Base-by-base conservation (phyloP, 345 rosid genomes). In the Anastatica hierochuntica region DNA sequence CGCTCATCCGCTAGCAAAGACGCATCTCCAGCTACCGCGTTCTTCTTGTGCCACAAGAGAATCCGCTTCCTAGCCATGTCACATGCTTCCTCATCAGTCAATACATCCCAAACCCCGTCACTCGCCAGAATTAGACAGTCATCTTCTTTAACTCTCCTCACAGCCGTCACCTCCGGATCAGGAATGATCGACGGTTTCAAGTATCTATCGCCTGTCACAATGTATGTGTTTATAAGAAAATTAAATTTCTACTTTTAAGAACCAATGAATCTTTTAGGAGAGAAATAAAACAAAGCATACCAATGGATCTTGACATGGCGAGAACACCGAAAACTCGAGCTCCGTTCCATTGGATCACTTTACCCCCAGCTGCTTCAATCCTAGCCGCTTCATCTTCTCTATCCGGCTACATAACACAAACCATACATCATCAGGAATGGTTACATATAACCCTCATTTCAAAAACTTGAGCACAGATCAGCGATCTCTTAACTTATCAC, bases 221-320 rank as follows among this genome's bases (percentile, higher is more conserved):
- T 49, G 36, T 43, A 42, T 16, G 23, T n/a, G 12, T 31, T 60
- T 49, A 18, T 34, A 36, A 56, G 58, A 21, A 26, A 43, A 29
- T 31, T 1, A 24, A 49, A 57, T 0, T 19, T 2, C 56, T 43
- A 4, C 6, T 15, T 19, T 49, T 49, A 13, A 43, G 11, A 51
- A 47, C 30, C 43, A 50, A n/a, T 50, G 40, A 45, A 49, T 5
- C 40, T 38, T 16, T 8, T 3, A 9, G 9, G 29, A 20, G 39
- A 39, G n/a, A n/a, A n/a, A n/a, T 41, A 60, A 23, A 16, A 41
- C 71, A 16, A 72, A 15, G 47, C 80, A 26, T 76, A 82, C 95
- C 95, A 15, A 89, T 79, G 14, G 97, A 76, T 51, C 97, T 79
- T 12, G 97, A 89, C 85, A 85, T 85, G 15, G 97, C 95, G 23